A percentile compares a stretch with the other conserved stretches of the same genome.
These are phyloP conservation scores for Hymenoscyphus repandus DNA, from an alignment of 2,329 filamentous ascomycete genomes.

Conservation along the genomic window DNA sequence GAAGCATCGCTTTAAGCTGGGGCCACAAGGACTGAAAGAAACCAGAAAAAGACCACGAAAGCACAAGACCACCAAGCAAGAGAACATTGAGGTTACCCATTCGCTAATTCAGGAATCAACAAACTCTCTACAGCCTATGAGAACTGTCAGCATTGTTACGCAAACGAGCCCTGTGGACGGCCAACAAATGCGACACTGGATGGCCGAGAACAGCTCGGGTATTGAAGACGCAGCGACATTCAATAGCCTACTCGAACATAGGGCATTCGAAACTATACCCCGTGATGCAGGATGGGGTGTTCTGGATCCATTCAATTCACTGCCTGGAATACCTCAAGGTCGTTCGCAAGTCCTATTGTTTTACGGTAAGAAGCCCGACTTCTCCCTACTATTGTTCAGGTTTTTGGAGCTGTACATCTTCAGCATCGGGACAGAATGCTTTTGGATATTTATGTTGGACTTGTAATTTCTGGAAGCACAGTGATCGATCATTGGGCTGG, in stretches of 20 bases:
- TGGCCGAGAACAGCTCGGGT: neutral
- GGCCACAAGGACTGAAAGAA: conserved; percentile 11
- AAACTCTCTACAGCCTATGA: neutral
- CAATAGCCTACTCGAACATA: neutral
- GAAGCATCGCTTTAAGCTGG: conserved; percentile 11
- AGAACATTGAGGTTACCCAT: neutral
- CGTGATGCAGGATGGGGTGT: neutral
- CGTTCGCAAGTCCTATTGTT: neutral
- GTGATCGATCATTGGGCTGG: too few relatives aligned
- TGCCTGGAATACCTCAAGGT: neutral
- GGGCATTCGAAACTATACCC: neutral
- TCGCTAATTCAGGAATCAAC: neutral
- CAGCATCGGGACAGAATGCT: neutral
- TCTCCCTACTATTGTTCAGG: neutral
- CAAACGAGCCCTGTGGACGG: neutral
- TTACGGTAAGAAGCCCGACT: neutral
- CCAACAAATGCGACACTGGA: neutral
- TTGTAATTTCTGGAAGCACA: too few relatives aligned
- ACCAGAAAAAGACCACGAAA: conserved; percentile 6
- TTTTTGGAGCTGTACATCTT: too few relatives aligned
- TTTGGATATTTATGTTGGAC: neutral
- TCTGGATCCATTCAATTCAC: neutral
- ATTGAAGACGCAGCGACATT: neutral
- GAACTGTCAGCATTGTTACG: neutral
- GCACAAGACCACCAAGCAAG: neutral